Conservation (phyloP, 2,329 filamentous ascomycete genomes). For the Akanthomyces muscarius region DNA sequence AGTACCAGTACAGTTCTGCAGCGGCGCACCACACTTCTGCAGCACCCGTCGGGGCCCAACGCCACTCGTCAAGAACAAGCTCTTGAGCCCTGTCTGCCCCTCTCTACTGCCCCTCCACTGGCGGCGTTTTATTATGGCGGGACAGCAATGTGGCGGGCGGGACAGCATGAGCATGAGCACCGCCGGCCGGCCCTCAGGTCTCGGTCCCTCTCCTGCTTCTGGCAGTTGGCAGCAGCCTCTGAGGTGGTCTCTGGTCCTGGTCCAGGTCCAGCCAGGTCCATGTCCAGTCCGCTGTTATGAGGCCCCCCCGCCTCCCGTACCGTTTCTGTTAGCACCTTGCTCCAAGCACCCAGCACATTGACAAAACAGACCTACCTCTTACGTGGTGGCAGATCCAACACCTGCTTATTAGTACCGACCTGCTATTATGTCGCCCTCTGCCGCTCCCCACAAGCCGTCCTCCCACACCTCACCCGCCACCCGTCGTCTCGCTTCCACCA, state of each 20-base stretch:
- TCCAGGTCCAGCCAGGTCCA: no score
- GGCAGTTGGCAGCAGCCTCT: neutral
- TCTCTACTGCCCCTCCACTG: neutral
- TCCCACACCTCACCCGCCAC: conserved; percentile 8
- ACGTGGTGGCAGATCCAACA: neutral
- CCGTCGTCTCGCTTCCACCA: conserved; percentile 3
- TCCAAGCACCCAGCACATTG: neutral
- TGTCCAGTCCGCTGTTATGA: conserved; percentile 1
- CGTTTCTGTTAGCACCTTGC: neutral
- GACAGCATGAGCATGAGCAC: no score
- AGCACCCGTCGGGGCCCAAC: neutral
- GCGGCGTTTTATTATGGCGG: no score
- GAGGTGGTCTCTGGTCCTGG: no score
- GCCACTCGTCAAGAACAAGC: neutral
- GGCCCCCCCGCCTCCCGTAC: neutral
- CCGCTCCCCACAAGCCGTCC: conserved; percentile 5
- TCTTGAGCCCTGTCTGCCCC: neutral
- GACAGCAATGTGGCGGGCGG: no score
- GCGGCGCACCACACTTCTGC: neutral
- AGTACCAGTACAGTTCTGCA: neutral
- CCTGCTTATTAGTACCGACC: no score
- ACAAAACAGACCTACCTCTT: neutral
- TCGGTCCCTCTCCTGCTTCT: neutral
- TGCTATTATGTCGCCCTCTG: neutral
- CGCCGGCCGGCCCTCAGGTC: no score